Evolutionary conservation across 2,329 filamentous ascomycete genomes (phyloP).

Genomic region (Pyrenochaeta sp.): DNA sequence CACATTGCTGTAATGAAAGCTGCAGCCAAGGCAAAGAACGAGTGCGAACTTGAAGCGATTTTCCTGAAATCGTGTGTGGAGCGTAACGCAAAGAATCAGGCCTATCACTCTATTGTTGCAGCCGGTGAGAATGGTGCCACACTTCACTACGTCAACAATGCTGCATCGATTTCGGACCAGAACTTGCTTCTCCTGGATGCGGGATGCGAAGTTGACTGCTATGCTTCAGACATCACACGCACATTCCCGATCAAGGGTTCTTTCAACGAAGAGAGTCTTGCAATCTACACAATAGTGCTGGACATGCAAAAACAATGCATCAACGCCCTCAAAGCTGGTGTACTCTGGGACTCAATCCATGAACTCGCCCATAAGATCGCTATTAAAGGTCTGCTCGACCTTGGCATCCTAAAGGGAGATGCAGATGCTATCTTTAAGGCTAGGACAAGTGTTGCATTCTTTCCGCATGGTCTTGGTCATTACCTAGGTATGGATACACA

Average conservation of each 20-base stretch:
- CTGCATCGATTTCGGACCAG: slow-evolving; percentile 62
- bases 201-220: slow-evolving; percentile 66
- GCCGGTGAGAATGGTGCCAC: slow-evolving; percentile 82
- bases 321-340: slow-evolving; percentile 74
- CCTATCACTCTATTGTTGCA: slow-evolving; percentile 88
- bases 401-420: slow-evolving; percentile 76
- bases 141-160: slow-evolving; percentile 78
- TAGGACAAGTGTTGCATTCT: slow-evolving; percentile 58
- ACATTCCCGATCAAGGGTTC: slow-evolving; percentile 80
- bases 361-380: slow-evolving; percentile 80
- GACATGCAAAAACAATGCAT: slow-evolving; percentile 87
- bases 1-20: slow-evolving; percentile 74
- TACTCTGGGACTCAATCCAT: slow-evolving; percentile 84
- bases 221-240: slow-evolving; percentile 73
- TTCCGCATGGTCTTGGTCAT: slow-evolving; percentile 61
- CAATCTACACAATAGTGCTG: slow-evolving; percentile 82
- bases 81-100: slow-evolving; percentile 79
- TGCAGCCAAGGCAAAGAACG: slow-evolving; percentile 73
- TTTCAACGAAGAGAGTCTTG: slow-evolving; percentile 51
- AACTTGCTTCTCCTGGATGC: slow-evolving; percentile 86
- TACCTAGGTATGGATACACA: slow-evolving; percentile 64
- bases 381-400: slow-evolving; percentile 76
- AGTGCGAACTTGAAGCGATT: slow-evolving; percentile 81
- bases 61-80: slow-evolving; percentile 81
- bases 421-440: slow-evolving; percentile 58